Evolutionary conservation across 2,329 filamentous ascomycete species (phyloP), one percentile per base, ranked within the genome.

Genomic region (Penicillium rolfsii): DNA sequence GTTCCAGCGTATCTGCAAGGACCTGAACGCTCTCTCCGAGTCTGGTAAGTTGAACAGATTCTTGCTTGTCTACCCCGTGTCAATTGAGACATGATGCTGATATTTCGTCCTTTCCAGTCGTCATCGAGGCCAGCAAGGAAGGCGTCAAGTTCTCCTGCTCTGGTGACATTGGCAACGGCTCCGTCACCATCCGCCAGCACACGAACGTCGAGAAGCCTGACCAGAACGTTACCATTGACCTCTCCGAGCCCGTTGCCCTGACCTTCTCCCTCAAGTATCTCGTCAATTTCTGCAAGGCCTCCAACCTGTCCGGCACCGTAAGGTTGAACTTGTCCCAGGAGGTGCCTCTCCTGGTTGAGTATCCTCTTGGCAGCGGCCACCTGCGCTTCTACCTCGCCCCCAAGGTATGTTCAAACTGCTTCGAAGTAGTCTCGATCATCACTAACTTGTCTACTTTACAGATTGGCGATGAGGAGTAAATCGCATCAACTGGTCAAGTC

Each of bases 191-290:
- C 58, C 90, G 95, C 77, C 90, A 89, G 78, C 91, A 95, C 82
- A 90, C 86, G 73, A 91, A 93, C 75, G 85, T 97, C 67, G 94
- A 98, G 43, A 96, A 98, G 83, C 89, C 91, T 52, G 87, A 91
- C 9, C 83, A 89, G 74, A 91, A 93, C 74, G 90, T 98, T 71
- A 86, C 91, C 67, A 97, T 99, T 77, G 88, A 93, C 74, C 87
- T 99, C 64, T 90, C 87, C 41, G 96, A 99, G 82, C 92, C 95
- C 55, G 95, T 99, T 63, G 85, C 91, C 38, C 86, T 99, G 65
- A 98, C 94, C 53, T 99, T 99, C 83, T 98, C 95, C 36, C 90
- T 99, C 73, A 99, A 99, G 83, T 99, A 99, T 82, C 89, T 99
- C 3, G 91, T 96, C 85, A 98, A 98, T 86, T 99, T 99, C 84